Conservation (phyloP, 306 rosid species). For the Sphenostylis stenocarpa region DNA sequence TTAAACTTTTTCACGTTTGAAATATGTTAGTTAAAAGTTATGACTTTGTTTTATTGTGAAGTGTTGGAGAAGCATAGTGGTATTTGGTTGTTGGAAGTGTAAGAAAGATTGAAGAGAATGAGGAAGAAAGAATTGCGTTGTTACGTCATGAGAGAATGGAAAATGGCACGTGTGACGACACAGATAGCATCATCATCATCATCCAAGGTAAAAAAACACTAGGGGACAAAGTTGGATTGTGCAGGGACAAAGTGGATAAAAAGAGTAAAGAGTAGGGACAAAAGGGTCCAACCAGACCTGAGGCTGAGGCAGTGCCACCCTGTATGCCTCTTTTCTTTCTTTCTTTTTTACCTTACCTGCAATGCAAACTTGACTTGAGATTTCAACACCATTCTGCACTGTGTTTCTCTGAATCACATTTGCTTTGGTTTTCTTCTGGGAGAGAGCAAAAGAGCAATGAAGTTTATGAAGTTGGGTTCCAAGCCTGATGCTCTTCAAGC, state of each 20-base stretch:
- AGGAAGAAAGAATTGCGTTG: background rate
- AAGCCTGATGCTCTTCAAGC: conserved; percentile 90
- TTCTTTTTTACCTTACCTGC: conserved; percentile 20
- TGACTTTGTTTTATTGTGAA: background rate
- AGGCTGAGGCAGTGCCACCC: conserved; percentile 5
- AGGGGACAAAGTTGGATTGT: background rate
- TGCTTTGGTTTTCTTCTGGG: background rate
- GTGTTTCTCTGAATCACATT: background rate
- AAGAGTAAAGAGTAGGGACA: background rate
- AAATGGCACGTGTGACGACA: conserved; percentile 1
- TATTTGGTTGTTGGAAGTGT: background rate
- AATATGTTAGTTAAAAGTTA: background rate
- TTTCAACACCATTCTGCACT: background rate
- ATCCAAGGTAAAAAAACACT: background rate
- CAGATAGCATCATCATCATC: background rate
- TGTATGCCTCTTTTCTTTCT: background rate
- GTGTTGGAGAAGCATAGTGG: background rate
- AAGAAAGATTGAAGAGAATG: background rate
- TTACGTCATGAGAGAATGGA: background rate
- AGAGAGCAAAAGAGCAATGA: conserved; percentile 44
- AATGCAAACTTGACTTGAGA: conserved; percentile 9
- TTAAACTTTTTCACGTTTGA: background rate
- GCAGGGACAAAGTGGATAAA: background rate
- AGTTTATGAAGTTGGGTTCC: conserved; percentile 97
- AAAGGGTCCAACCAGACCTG: background rate